Percentiles rank a stretch among this genome's conserved stretches.
These are phyloP conservation scores for Mortierella hygrophila DNA, from an alignment of 192 early-diverging fungal species.

Conservation along the genomic window DNA sequence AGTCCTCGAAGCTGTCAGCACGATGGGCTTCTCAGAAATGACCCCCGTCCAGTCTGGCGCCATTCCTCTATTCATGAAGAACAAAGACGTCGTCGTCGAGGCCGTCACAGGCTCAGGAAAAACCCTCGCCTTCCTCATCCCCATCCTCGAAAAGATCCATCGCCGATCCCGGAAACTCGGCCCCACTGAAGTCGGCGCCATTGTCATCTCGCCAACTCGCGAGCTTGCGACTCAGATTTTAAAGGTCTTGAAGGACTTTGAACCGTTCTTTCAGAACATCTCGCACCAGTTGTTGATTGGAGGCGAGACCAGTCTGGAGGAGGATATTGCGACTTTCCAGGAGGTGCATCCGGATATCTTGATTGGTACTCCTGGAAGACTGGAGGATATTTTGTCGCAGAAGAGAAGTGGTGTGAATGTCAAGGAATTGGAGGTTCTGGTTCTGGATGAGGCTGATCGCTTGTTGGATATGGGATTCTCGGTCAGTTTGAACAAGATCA, in stretches of 20 bases:
- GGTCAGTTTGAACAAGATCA: slow-evolving; percentile 81
- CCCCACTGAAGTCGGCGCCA: slow-evolving; percentile 85
- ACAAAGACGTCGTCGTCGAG: slow-evolving; percentile 97
- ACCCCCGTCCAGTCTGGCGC: slow-evolving; percentile 94
- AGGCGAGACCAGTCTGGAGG: slow-evolving; percentile 69
- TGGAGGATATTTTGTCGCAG: slow-evolving; percentile 81
- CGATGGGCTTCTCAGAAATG: slow-evolving; percentile 87
- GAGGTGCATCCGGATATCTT: slow-evolving; percentile 82
- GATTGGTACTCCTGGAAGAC: slow-evolving; percentile 91
- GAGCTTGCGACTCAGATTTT: slow-evolving; percentile 93
- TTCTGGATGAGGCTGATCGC: slow-evolving; percentile 96
- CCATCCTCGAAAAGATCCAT: slow-evolving; percentile 89
- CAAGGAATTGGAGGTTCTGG: slow-evolving; percentile 87
- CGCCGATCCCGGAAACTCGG: slow-evolving; percentile 69
- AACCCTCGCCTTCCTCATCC: slow-evolving; percentile 92
- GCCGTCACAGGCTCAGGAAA: slow-evolving; percentile 98
- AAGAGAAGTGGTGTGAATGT: slow-evolving; percentile 70
- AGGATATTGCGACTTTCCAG: slow-evolving; percentile 75
- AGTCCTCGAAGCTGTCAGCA: slow-evolving; percentile 67
- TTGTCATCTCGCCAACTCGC: slow-evolving; percentile 90
- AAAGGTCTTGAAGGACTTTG: slow-evolving; percentile 77
- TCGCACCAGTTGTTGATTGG: slow-evolving; percentile 79
- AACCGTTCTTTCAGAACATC: slow-evolving; percentile 53
- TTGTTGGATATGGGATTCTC: slow-evolving; percentile 96
- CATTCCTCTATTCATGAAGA: slow-evolving; percentile 91